Percentiles rank a stretch among this genome's conserved stretches.
Evolutionary conservation across 2,329 filamentous ascomycete species (phyloP).

Genomic region (Sarocladiaceae sp.): DNA sequence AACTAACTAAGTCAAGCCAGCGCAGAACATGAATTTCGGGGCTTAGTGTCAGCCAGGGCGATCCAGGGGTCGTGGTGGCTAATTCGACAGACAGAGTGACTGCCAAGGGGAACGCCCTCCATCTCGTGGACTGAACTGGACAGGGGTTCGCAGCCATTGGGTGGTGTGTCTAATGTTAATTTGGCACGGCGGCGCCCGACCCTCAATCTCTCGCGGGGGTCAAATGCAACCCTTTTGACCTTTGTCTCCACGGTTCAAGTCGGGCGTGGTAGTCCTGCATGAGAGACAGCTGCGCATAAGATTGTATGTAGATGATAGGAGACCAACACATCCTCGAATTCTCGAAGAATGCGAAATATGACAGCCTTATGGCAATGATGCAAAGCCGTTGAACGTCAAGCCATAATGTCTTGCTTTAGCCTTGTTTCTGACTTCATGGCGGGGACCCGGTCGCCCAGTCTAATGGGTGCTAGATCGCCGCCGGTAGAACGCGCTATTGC

Average conservation of each 20-base stretch:
- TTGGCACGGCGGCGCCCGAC: not conserved
- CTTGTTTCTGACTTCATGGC: conserved; percentile 1
- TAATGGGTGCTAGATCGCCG: conserved; percentile 4
- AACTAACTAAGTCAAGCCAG: too few relatives aligned
- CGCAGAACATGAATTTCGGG: not conserved
- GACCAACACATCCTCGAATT: too few relatives aligned
- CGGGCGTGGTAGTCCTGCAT: too few relatives aligned
- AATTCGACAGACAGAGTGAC: not conserved
- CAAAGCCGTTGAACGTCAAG: conserved; percentile 4
- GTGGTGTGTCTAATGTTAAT: conserved; percentile 10
- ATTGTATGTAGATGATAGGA: not conserved
- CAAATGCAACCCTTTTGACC: conserved; percentile 4
- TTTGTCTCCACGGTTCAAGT: not conserved
- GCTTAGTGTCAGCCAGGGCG: too few relatives aligned
- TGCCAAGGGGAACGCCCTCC: not conserved
- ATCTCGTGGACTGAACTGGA: not conserved
- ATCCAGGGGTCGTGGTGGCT: too few relatives aligned
- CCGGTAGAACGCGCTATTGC: not conserved
- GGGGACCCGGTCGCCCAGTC: not conserved
- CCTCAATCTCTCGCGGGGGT: not conserved
- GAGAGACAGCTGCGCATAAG: not conserved
- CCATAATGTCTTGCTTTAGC: conserved; percentile 4
- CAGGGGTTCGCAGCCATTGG: conserved; percentile 6
- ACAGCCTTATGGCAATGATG: conserved; percentile 1
- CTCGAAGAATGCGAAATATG: too few relatives aligned